Evolutionary conservation across 73 alveolate species (phyloP), one percentile per base, ranked within the genome.

Genomic region (Uronychia binucleata): DNA sequence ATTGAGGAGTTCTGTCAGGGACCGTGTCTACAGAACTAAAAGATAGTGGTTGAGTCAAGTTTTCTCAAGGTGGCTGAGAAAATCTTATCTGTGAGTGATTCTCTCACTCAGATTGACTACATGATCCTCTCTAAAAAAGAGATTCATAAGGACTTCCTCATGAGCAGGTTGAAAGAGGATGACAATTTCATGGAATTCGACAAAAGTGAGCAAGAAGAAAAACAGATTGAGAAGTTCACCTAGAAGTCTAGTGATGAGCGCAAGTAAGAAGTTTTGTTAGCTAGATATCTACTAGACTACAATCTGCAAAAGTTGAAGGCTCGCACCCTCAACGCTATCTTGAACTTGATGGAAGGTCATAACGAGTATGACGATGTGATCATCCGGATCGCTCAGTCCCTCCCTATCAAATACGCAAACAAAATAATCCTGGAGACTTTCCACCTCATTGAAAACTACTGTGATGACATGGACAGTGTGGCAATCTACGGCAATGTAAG

Each of bases 1-100:
- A 32, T 77, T 19, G 74, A 77, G 26, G 84, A 77, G 75, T 77
- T 77, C 75, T 77, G 84, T 77, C 75, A 77, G 26, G 84, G 84
- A 30, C 84, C 84, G 1, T 77, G 84, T 0, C 26, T 28, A 5
- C 27, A 30, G 11, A 77, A 34, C 11, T 58, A 77, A 32, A 77
- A 77, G 34, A 58, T 58, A 1, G 31, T 77, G 67, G 34, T 77
- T 31, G 84, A 77, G 26, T 30, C 84, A 26, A 32, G 33, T 5
- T 77, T 77, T 29, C 57, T 77, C 31, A 31, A 77, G 26, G 26
- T 58, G 26, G 84, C 84, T 8, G 84, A 77, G 26, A 77, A 77
- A 32, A 32, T 77, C 0, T 11, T 77, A 0, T 31, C 33, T 1
- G 75, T 77, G 19, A 5, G 5, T 46, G n/a, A 5, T 19, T 19